Percentiles rank a stretch among this genome's conserved stretches.
phyloP scores from a whole-genome alignment of 2,329 filamentous ascomycete genomes.

The Westerdykella sp. region DNA sequence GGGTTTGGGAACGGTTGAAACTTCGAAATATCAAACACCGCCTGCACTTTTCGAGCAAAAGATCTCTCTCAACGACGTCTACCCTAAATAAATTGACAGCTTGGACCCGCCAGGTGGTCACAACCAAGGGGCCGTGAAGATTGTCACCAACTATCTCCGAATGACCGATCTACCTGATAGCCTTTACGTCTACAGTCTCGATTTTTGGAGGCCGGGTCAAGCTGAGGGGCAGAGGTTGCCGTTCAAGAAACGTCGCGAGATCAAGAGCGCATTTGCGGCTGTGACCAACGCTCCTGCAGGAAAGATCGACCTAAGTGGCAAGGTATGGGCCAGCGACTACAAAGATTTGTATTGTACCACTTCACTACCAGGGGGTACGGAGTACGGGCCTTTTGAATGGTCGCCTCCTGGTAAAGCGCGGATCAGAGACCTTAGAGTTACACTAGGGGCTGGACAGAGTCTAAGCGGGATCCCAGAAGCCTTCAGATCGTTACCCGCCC shows the following conservation, averaged over 20 bases:
- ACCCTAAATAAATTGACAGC: no score
- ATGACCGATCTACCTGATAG: neutral
- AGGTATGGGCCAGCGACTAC: slow-evolving; percentile 1
- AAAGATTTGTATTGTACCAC: neutral
- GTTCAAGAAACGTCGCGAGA: neutral
- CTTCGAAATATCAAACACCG: no score
- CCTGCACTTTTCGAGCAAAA: no score
- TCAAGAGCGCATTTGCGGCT: neutral
- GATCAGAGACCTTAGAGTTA: neutral
- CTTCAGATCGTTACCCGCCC: no score
- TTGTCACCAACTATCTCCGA: slow-evolving; percentile 1
- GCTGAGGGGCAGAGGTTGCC: neutral
- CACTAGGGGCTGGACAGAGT: neutral
- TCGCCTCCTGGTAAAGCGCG: neutral
- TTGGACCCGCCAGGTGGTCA: no score
- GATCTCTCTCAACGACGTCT: no score
- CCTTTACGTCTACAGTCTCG: neutral
- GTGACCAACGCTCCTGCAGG: neutral
- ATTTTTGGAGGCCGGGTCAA: neutral
- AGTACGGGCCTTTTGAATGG: neutral
- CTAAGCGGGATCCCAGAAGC: neutral
- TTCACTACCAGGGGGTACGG: neutral
- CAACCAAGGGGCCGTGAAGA: no score
- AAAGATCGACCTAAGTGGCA: neutral
- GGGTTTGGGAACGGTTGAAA: no score